Conservation (phyloP, 1,284 basidiomycete genomes). For the Pyrrhoderma lamaoense region DNA sequence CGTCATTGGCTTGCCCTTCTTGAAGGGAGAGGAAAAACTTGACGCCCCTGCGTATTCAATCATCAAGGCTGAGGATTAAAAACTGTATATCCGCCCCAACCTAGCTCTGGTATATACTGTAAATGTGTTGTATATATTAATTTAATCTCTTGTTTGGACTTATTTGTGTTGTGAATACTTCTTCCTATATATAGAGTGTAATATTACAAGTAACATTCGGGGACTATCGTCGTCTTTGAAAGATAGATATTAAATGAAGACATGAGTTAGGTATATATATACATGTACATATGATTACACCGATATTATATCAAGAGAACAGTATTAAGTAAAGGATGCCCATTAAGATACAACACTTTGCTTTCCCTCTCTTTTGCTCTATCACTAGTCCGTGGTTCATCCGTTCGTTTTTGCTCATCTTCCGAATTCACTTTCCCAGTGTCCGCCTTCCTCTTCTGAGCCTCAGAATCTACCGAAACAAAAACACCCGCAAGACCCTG, state of each 20-base stretch:
- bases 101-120: too few species aligned
- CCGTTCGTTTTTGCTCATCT: conserved; percentile 22
- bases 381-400: conserved; percentile 2
- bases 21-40: conserved; percentile 74
- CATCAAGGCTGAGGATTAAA: conserved; percentile 66
- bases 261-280: too few species aligned
- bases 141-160: too few species aligned
- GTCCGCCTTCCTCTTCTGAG: conserved; percentile 26
- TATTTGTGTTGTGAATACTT: too few species aligned
- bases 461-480: conserved; percentile 41
- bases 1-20: conserved; percentile 83
- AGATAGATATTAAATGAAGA: too few species aligned
- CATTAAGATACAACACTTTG: conserved; percentile 57
- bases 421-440: conserved; percentile 10
- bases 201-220: too few species aligned
- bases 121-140: too few species aligned
- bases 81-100: too few species aligned
- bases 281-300: too few species aligned
- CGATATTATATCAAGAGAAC: conserved; percentile 50
- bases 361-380: not conserved
- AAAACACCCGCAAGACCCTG: conserved; percentile 39
- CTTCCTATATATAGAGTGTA: too few species aligned
- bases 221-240: too few species aligned
- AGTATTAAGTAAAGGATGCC: conserved; percentile 69
- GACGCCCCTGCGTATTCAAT: conserved; percentile 86